Conservation (phyloP, 495 filamentous ascomycete genomes). For the Oidiodendron maius region DNA sequence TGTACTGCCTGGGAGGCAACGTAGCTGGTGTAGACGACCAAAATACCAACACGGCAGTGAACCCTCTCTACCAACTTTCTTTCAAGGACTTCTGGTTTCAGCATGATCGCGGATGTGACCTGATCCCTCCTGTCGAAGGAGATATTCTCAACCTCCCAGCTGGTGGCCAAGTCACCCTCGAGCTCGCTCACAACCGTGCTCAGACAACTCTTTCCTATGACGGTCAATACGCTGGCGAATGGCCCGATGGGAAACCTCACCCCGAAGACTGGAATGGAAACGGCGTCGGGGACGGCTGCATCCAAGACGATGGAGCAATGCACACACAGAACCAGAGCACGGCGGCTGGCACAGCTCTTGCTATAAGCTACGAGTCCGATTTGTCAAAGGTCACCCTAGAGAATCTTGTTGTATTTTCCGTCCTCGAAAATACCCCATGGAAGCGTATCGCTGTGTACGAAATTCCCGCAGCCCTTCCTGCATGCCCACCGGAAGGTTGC, state of each 20-base stretch:
- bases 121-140: conserved; percentile 31
- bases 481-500: conserved; percentile 46
- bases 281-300: conserved; percentile 16
- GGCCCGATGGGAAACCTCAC: conserved; percentile 42
- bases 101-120: conserved; percentile 40
- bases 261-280: conserved; percentile 41
- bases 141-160: conserved; percentile 44
- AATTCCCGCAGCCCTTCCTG: conserved; percentile 38
- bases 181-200: conserved; percentile 47
- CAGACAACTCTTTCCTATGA: conserved; percentile 43
- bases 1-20: conserved; percentile 42
- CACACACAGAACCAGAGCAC: conserved; percentile 37
- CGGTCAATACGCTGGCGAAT: conserved; percentile 30
- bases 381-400: conserved; percentile 40
- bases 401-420: conserved; percentile 46
- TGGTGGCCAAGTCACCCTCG: conserved; percentile 43
- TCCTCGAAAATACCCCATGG: conserved; percentile 41
- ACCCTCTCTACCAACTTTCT: conserved; percentile 36
- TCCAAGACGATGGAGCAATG: conserved; percentile 34
- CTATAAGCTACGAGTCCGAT: conserved; percentile 46
- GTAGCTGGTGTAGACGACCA: not conserved
- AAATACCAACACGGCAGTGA: conserved; percentile 38
- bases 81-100: conserved; percentile 39
- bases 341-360: conserved; percentile 45
- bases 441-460: conserved; percentile 40